Percentiles rank a stretch among this genome's conserved stretches.
Conservation (phyloP, 192 early-diverging fungal species). For the Backusella tarrabulga region DNA sequence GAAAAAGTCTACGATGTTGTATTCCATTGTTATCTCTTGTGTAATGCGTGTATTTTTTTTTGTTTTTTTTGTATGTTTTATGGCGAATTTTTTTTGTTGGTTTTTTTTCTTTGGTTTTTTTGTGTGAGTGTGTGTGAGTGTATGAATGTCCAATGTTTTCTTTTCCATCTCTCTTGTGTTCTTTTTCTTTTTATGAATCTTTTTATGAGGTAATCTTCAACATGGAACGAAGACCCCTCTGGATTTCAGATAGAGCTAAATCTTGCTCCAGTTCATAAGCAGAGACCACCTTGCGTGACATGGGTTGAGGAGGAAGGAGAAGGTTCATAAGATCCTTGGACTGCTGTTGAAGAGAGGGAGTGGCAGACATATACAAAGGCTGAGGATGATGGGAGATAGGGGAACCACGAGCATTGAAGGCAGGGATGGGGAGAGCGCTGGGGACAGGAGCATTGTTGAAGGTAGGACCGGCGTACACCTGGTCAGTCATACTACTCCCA, state of each 20-base stretch:
- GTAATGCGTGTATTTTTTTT: too few relatives aligned
- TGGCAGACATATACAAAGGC: conserved; percentile 11
- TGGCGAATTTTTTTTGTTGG: not conserved
- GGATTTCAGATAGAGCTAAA: conserved; percentile 45
- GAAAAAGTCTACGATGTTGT: conserved; percentile 3
- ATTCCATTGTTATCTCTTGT: not conserved
- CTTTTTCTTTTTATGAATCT: not conserved
- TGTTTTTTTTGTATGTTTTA: too few relatives aligned
- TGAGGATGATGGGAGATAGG: conserved; percentile 15
- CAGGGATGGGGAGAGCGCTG: conserved; percentile 52
- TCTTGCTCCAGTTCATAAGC: conserved; percentile 32
- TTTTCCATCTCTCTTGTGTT: not conserved
- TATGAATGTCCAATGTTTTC: not conserved
- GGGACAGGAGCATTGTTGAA: conserved; percentile 61
- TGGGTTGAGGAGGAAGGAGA: conserved; percentile 1
- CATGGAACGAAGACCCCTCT: conserved; percentile 44
- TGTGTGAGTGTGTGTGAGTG: not conserved
- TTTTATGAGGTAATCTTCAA: conserved; percentile 47
- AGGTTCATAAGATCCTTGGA: conserved; percentile 22
- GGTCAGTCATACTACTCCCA: conserved; percentile 10
- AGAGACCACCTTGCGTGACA: conserved; percentile 4
- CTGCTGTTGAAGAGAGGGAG: conserved; percentile 15
- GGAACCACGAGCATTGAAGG: conserved; percentile 38
- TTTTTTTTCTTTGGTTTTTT: not conserved
- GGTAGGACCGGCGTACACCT: conserved; percentile 54